Evolutionary conservation across 148 eudicot genomes (phyloP).

Genomic region (Persicaria tinctoria): DNA sequence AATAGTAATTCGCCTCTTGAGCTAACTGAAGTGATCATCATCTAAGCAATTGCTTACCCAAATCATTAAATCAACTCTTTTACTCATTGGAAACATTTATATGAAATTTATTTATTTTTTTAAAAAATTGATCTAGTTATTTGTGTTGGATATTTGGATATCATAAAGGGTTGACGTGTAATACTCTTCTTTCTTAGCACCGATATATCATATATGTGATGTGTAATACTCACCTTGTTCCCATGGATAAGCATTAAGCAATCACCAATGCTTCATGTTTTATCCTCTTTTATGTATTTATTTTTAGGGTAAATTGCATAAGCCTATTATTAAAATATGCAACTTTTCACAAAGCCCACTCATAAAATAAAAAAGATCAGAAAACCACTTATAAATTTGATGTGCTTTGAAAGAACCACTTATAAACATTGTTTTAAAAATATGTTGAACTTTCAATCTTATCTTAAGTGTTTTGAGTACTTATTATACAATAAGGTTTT

Average conservation of each 20-base stretch:
- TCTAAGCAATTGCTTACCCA: background rate
- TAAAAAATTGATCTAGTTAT: background rate
- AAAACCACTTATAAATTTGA: no score
- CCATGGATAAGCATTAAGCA: constrained; percentile 7
- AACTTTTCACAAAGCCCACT: no score
- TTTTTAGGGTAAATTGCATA: no score
- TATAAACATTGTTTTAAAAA: no score
- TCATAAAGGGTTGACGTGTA: background rate
- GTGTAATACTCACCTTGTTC: background rate
- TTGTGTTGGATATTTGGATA: background rate
- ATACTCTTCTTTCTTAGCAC: background rate
- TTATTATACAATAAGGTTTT: no score
- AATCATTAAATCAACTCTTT: background rate
- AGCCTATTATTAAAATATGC: no score
- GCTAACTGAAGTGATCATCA: background rate
- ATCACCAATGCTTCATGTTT: background rate
- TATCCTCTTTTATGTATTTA: background rate
- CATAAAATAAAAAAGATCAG: no score
- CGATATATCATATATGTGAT: background rate
- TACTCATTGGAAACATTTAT: background rate
- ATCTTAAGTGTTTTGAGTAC: no score
- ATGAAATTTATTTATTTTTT: background rate
- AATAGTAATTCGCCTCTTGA: background rate
- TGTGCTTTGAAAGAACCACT: no score
- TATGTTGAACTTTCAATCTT: no score